Evolutionary conservation across 345 rosid species (phyloP), one percentile per base, ranked within the genome.

Genomic region (Eucalyptus decipiens): DNA sequence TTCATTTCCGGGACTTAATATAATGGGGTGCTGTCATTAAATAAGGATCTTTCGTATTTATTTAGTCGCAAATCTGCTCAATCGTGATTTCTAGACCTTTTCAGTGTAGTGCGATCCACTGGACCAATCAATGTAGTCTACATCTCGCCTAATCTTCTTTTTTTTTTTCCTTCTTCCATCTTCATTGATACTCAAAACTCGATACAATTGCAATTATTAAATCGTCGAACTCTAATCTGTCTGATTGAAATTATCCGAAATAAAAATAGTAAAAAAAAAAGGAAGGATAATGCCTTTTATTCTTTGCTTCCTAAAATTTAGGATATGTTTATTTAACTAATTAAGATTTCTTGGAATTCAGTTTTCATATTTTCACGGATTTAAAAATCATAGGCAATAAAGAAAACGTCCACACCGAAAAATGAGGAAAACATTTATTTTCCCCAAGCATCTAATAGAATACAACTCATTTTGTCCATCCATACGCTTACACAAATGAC

Each of bases 181-280:
- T 65, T 65, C 13, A 9, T 69, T 3, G 4, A 34, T 69, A 5
- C 13, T 69, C 43, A 9, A 34, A 3, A 9, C 4, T 19, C 26
- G 8, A 72, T 72, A 18, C 6, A 8, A 18, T 9, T 40, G 0
- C 8, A 10, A 34, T 34, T 34, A 69, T 3, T 9, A 17, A 1
- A 69, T 69, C 24, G 0, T 32, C 0, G 1, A 32, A 17, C 24
- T 32, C 80, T 69, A 3, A 1, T 17, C 6, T 1, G 2, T 17
- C 6, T 1, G 2, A 17, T 32, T 69, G 4, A 16, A 69, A 69
- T 69, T 69, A 12, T 62, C 17, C 2, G 5, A 62, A 30, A 62
- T 8, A 6, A 30, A 10, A 56, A 24, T 56, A 56, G 14, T 0
- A 54, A 54, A 21, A 54, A 45, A 45, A 47, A 23, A 56, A 23